Conservation (phyloP, 345 rosid species). For the Firmiana major region DNA sequence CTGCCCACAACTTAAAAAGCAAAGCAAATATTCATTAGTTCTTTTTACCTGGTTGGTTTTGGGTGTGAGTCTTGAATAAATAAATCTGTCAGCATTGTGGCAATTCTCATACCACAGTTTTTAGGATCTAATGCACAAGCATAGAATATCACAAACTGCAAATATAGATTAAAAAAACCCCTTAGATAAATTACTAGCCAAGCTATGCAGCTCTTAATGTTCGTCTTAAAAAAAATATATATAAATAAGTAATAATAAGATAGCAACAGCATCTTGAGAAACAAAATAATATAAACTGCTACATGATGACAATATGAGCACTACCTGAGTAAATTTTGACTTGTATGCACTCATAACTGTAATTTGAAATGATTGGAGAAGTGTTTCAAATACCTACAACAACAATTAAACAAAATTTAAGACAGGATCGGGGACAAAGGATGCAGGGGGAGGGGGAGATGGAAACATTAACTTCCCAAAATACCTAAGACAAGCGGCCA, state of each 20-base stretch:
- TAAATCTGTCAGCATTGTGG: constrained; percentile 44
- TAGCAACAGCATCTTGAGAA: not conserved
- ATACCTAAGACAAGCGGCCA: constrained; percentile 67
- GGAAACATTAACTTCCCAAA: not conserved
- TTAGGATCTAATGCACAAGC: constrained; percentile 86
- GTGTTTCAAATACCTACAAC: constrained; percentile 65
- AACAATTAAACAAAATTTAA: constrained; percentile 13
- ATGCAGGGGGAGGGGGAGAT: not conserved
- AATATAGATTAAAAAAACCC: constrained; percentile 8
- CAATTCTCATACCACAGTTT: constrained; percentile 67
- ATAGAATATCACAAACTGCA: constrained; percentile 90
- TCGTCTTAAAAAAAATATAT: not conserved
- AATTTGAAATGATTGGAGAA: constrained; percentile 58
- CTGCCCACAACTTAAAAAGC: not conserved
- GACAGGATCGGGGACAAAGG: not conserved
- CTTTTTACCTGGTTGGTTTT: constrained; percentile 47
- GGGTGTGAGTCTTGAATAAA: constrained; percentile 42
- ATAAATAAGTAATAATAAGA: not conserved
- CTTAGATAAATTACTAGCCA: not conserved
- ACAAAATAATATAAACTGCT: not conserved
- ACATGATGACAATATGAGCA: not conserved
- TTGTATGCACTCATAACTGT: constrained; percentile 63
- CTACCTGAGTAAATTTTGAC: constrained; percentile 88
- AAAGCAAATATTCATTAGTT: not conserved
- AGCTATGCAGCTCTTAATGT: not conserved